Base-by-base conservation (phyloP, 768 basidiomycete species). In the Fomitopsis serialis region DNA sequence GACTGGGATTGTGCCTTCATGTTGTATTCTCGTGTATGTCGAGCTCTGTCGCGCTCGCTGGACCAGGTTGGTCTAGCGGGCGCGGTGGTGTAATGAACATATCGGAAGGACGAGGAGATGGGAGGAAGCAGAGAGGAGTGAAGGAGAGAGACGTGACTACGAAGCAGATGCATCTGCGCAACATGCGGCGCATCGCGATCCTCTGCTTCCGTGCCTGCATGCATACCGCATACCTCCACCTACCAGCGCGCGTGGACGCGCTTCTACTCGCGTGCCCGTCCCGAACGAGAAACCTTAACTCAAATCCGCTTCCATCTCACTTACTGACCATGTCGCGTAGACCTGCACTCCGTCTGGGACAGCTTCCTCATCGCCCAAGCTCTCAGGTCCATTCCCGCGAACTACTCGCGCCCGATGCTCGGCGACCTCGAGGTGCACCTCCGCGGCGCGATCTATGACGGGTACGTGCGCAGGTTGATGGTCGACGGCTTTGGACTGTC, bases 291-390 rank as follows among this genome's bases (percentile, higher is more conserved):
- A 32, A 32, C 29, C 29, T 32, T 32, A 32, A 32, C 29, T 32
- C 29, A 32, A n/a, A 11, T 32, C 29, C 29, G 11, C 44, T 19
- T 21, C 3, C 4, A 23, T 25, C 24, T n/a, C 11, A 29, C 27
- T 4, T 22, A 25, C 46, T 27, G 17, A 34, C 46, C 13, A 48
- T 25, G 29, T 13, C 29, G 11, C 19, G 22, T 45, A 79, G 92
- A 92, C 65, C 74, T 98, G 1, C 94, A 96, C 66, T 85, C 88
- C 1, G 74, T 92, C 0, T 98, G 93, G 96, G 95, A 98, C 63
- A 72, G 74, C 17, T 74, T 82, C 27, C 78, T 99, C 50, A 84
- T 97, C 61, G 84, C 92, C 4, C 86, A 93, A 68, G 81, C 84
- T 19, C 76, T 98, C 53, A 84, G 92, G 32, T 78, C 79, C 27